A percentile compares a stretch with the other conserved stretches of the same genome.
phyloP scores from a whole-genome alignment of 371 early-diverging fungal genomes.

The Sporodiniella umbellata region DNA sequence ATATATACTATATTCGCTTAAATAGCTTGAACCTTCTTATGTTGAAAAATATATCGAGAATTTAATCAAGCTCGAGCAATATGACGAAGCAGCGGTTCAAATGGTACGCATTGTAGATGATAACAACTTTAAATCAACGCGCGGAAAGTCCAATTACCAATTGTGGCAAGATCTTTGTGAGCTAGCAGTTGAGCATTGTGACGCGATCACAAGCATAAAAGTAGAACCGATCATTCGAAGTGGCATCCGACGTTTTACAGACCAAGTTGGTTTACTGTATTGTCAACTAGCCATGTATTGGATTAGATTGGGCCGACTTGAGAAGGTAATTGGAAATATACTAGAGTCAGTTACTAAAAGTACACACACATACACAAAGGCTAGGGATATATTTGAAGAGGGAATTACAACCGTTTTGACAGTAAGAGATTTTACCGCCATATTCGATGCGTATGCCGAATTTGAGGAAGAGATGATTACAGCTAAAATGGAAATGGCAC shows the following conservation, averaged over 20 bases:
- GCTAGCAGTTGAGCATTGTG: slow-evolving; percentile 76
- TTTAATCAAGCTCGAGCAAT: slow-evolving; percentile 62
- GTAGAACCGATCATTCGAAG: slow-evolving; percentile 85
- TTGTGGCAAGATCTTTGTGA: slow-evolving; percentile 89
- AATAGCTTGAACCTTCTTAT: slow-evolving; percentile 64
- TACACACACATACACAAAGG: slow-evolving; percentile 19
- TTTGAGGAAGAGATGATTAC: slow-evolving; percentile 84
- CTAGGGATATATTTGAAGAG: slow-evolving; percentile 93
- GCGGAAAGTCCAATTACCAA: slow-evolving; percentile 78
- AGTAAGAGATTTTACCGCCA: slow-evolving; percentile 92
- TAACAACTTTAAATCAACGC: slow-evolving; percentile 62
- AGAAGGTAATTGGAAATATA: slow-evolving; percentile 46
- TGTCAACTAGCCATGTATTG: slow-evolving; percentile 83
- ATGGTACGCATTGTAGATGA: slow-evolving; percentile 74
- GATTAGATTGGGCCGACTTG: slow-evolving; percentile 75
- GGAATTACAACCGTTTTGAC: slow-evolving; percentile 80
- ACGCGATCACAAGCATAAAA: slow-evolving; percentile 57
- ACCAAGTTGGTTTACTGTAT: slow-evolving; percentile 89
- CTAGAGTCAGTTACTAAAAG: neutral
- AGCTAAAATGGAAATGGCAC: slow-evolving; percentile 73
- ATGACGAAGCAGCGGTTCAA: slow-evolving; percentile 84
- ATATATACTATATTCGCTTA: neutral
- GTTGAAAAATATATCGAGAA: slow-evolving; percentile 76
- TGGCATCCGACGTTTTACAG: slow-evolving; percentile 82
- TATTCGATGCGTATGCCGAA: slow-evolving; percentile 95